Conservation (phyloP, 495 filamentous ascomycete species). For the Xylaria longipes region DNA sequence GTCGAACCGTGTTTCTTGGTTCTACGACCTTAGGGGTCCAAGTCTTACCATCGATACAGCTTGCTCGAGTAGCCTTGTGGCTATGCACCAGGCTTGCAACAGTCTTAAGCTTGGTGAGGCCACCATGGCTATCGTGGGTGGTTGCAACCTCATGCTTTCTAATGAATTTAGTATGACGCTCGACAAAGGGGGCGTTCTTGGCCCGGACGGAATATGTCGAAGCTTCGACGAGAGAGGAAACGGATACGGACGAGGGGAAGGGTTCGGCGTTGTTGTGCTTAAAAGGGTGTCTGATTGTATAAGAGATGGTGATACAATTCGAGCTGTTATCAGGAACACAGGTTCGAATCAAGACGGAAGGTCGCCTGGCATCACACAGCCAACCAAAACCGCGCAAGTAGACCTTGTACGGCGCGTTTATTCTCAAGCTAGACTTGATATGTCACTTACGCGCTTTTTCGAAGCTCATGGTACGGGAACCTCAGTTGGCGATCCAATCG, state of each 20-base stretch:
- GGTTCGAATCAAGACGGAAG: conserved; percentile 60
- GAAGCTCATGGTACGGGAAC: conserved; percentile 56
- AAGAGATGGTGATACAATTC: conserved; percentile 55
- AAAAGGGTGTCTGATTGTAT: conserved; percentile 57
- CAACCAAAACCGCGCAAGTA: conserved; percentile 54
- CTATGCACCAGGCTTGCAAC: conserved; percentile 33
- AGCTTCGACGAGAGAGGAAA: conserved; percentile 62
- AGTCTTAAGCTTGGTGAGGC: conserved; percentile 20
- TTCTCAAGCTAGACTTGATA: conserved; percentile 47
- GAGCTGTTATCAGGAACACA: conserved; percentile 60
- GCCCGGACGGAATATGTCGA: conserved; percentile 47
- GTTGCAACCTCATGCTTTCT: conserved; percentile 26
- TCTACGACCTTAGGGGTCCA: conserved; percentile 51
- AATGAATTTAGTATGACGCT: conserved; percentile 20
- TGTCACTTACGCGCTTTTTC: conserved; percentile 47
- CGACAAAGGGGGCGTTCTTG: conserved; percentile 23
- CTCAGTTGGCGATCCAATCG: conserved; percentile 58
- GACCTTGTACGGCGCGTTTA: conserved; percentile 54
- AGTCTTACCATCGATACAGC: conserved; percentile 37
- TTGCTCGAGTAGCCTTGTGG: conserved; percentile 36
- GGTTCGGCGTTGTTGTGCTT: conserved; percentile 56
- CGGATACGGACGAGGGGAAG: conserved; percentile 67
- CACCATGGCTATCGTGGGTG: conserved; percentile 27
- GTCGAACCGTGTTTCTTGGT: conserved; percentile 54
- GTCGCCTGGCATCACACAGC: conserved; percentile 54